A percentile compares a stretch with the other conserved stretches of the same genome.
Evolutionary conservation across 768 basidiomycete genomes (phyloP).

Genomic region (Pisolithus orientalis): DNA sequence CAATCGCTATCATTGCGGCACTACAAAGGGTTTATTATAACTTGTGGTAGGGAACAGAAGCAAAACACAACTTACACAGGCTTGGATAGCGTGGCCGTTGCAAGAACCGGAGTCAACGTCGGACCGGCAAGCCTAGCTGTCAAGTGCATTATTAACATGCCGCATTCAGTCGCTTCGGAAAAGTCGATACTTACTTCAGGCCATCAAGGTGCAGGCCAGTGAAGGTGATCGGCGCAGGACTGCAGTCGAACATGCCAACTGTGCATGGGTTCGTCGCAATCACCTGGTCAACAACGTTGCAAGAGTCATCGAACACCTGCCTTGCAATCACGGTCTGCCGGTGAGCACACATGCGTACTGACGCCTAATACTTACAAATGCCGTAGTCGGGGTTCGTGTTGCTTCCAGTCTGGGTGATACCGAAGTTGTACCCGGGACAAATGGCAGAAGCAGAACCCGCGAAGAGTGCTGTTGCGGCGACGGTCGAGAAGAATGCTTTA

Average conservation of each 20-base stretch:
- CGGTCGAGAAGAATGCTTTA: not conserved
- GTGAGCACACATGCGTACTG: not conserved
- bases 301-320: conserved; percentile 25
- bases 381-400: conserved; percentile 10
- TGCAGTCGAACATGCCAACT: conserved; percentile 25
- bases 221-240: conserved; percentile 22
- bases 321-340: conserved; percentile 9
- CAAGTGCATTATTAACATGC: not conserved
- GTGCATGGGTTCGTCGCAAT: conserved; percentile 28
- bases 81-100: conserved; percentile 21
- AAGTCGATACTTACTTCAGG: not conserved
- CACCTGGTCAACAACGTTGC: conserved; percentile 22
- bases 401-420: conserved; percentile 19
- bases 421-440: conserved; percentile 26
- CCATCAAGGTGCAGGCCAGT: conserved; percentile 9
- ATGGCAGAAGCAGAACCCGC: conserved; percentile 12
- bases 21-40: not conserved
- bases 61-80: conserved; percentile 19
- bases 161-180: not conserved
- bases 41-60: not conserved
- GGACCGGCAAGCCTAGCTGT: conserved; percentile 23
- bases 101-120: conserved; percentile 24
- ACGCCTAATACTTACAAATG: conserved; percentile 14
- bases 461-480: conserved; percentile 1
- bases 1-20: not conserved